phyloP scores from a whole-genome alignment of 1,284 basidiomycete genomes.

The Malassezia pachydermatis region DNA sequence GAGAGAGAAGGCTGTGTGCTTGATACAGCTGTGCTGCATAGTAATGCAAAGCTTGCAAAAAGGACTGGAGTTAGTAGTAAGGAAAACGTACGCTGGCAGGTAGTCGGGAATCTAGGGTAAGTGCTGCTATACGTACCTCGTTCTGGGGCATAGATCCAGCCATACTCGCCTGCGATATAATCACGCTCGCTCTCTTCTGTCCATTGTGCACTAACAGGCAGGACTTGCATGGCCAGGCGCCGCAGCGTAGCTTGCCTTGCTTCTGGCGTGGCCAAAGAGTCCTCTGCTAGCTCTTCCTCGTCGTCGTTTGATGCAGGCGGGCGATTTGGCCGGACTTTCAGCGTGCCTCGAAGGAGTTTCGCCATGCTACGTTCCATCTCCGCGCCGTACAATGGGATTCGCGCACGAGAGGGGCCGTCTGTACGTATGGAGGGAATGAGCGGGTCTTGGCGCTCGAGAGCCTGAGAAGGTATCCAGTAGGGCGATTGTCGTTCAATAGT shows the following conservation, averaged over 20 bases:
- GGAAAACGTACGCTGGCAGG: not conserved
- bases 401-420: slow-evolving; percentile 6
- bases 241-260: not conserved
- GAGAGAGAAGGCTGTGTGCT: not conserved
- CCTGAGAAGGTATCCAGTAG: slow-evolving; percentile 6
- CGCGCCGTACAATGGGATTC: slow-evolving; percentile 1
- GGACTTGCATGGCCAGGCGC: not conserved
- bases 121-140: no score
- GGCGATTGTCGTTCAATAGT: slow-evolving; percentile 9
- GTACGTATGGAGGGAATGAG: not conserved
- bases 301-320: not conserved
- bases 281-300: not conserved
- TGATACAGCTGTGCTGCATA: slow-evolving; percentile 10
- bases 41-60: slow-evolving; percentile 11
- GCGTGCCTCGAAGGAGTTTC: not conserved
- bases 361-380: slow-evolving; percentile 10
- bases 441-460: not conserved
- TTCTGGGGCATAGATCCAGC: slow-evolving; percentile 1
- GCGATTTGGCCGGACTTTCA: not conserved
- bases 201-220: slow-evolving; percentile 6
- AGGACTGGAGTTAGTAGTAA: not conserved
- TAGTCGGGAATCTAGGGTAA: not conserved
- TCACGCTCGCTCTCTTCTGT: slow-evolving; percentile 1
- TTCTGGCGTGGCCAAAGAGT: not conserved
- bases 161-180: not conserved